Evolutionary conservation across 2,329 filamentous ascomycete genomes (phyloP).

Genomic region (Alternaria sp.): DNA sequence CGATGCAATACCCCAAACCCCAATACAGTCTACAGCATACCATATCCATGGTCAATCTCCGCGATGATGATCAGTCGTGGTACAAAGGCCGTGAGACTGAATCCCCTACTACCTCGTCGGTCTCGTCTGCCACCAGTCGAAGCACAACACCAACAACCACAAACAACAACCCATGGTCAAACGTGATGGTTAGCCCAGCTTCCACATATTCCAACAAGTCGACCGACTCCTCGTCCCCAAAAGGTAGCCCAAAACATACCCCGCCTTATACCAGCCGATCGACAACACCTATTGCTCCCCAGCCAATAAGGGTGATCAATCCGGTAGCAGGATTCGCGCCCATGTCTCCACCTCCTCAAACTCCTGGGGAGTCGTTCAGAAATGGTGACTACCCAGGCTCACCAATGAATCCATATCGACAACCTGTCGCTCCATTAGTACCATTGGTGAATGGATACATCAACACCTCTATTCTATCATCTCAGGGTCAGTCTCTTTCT

Average conservation of each 20-base stretch:
- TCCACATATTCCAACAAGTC: constrained; percentile 44
- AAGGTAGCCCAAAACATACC: constrained; percentile 47
- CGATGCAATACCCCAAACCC: constrained; percentile 44
- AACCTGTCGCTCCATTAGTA: constrained; percentile 33
- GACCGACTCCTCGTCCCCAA: constrained; percentile 45
- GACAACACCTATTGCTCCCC: constrained; percentile 49
- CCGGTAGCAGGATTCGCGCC: constrained; percentile 46
- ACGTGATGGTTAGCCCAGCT: constrained; percentile 44
- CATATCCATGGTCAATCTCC: constrained; percentile 53
- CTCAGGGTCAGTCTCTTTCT: constrained; percentile 50
- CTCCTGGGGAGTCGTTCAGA: constrained; percentile 43
- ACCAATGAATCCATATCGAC: constrained; percentile 48
- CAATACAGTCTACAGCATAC: constrained; percentile 50
- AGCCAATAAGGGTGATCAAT: constrained; percentile 47
- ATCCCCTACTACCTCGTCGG: constrained; percentile 52
- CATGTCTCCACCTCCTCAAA: constrained; percentile 42
- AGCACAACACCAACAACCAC: constrained; percentile 49
- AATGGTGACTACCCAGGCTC: constrained; percentile 41
- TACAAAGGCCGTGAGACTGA: constrained; percentile 44
- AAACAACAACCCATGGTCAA: constrained; percentile 52
- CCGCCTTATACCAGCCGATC: constrained; percentile 52
- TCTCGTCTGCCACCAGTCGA: constrained; percentile 50
- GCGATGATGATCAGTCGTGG: constrained; percentile 48
- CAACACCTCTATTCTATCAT: constrained; percentile 46
- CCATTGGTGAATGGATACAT: constrained; percentile 50